Percentiles rank a stretch among this genome's conserved stretches.
These are phyloP conservation scores for Fusarium abutilonis DNA, from an alignment of 2,329 filamentous ascomycete genomes.

Conservation along the genomic window DNA sequence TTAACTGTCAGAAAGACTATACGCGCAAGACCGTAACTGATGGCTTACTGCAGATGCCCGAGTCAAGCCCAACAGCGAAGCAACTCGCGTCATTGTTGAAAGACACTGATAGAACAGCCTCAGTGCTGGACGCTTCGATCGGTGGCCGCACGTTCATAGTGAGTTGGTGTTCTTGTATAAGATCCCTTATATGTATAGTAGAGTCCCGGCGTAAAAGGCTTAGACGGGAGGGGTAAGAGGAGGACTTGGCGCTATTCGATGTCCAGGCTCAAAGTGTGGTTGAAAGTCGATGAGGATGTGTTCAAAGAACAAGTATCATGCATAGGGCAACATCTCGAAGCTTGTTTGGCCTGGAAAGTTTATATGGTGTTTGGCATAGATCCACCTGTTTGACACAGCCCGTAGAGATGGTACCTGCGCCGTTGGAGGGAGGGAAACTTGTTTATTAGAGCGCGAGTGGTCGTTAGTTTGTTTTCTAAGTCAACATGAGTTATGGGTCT, in stretches of 20 bases:
- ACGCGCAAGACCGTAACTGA: conserved; percentile 2
- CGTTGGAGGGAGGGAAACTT: conserved; percentile 10
- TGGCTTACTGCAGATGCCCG: conserved; percentile 80
- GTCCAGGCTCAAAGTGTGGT: neutral
- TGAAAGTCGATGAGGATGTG: neutral
- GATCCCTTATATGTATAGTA: conserved; percentile 8
- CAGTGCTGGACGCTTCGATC: conserved; percentile 79
- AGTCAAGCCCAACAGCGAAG: conserved; percentile 87
- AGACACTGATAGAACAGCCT: conserved; percentile 80
- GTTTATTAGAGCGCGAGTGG: conserved; percentile 16
- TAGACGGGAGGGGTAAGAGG: conserved; percentile 36
- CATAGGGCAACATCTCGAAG: conserved; percentile 26
- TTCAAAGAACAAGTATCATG: conserved; percentile 15
- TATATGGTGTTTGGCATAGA: conserved; percentile 25
- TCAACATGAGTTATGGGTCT: neutral
- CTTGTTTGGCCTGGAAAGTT: conserved; percentile 7
- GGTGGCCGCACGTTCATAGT: conserved; percentile 89
- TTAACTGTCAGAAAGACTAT: conserved; percentile 24
- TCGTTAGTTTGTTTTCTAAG: neutral
- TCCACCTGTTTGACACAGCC: conserved; percentile 26
- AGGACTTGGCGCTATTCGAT: conserved; percentile 8
- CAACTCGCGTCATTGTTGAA: conserved; percentile 88
- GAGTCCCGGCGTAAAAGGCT: conserved; percentile 7
- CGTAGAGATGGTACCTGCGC: conserved; percentile 20
- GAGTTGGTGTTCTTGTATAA: conserved; percentile 13